Conservation (phyloP, 1,284 basidiomycete species). For the Tilletia indica region DNA sequence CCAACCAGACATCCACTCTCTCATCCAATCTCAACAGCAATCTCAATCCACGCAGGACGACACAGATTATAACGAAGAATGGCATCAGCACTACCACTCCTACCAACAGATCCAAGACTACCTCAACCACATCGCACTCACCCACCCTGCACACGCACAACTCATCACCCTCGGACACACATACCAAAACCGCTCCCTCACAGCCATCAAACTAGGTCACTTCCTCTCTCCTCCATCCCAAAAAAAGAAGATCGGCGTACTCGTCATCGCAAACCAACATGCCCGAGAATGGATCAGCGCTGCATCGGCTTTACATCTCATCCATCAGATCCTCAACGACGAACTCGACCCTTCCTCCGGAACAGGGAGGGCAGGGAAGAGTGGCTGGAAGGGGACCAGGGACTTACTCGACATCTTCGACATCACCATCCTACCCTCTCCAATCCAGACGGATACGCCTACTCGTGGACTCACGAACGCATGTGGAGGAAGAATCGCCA, state of each 20-base stretch:
- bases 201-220: constrained; percentile 13
- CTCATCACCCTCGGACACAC: constrained; percentile 14
- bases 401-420: constrained; percentile 65
- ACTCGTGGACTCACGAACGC: constrained; percentile 65
- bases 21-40: neutral
- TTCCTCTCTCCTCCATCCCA: neutral
- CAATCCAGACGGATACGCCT: constrained; percentile 80
- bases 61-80: neutral
- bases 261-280: constrained; percentile 15
- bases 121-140: neutral
- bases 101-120: constrained; percentile 12
- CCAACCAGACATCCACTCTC: neutral
- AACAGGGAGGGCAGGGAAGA: neutral
- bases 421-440: constrained; percentile 76
- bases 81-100: constrained; percentile 12
- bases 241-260: neutral
- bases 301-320: constrained; percentile 12
- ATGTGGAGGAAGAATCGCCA: constrained; percentile 82
- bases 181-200: constrained; percentile 9
- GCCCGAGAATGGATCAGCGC: constrained; percentile 17
- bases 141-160: neutral
- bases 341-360: neutral
- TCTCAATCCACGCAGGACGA: neutral
- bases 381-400: constrained; percentile 20
- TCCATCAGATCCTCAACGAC: neutral